Evolutionary conservation across 257 asterid genomes (phyloP).

Genomic region (Fraxinus anomala): DNA sequence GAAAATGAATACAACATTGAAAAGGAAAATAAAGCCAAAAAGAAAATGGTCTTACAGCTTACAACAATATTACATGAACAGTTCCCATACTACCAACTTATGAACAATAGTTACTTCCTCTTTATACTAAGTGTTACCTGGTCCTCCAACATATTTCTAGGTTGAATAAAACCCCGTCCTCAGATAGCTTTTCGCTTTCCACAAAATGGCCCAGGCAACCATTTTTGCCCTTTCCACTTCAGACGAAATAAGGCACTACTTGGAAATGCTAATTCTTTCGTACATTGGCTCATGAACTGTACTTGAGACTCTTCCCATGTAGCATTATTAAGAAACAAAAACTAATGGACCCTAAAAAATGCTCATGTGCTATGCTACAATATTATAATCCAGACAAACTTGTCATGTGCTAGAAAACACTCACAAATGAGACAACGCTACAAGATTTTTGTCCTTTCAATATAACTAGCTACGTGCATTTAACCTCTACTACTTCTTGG

Average conservation of each 20-base stretch:
- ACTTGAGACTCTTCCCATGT: conserved; percentile 3
- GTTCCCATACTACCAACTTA: not conserved
- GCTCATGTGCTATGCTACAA: not conserved
- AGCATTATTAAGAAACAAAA: not conserved
- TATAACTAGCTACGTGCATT: conserved; percentile 5
- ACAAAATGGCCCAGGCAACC: not conserved
- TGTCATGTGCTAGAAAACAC: conserved; percentile 12
- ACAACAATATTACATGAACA: not conserved
- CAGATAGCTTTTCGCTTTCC: not conserved
- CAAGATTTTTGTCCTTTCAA: not conserved
- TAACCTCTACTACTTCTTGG: not conserved
- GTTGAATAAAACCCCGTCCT: not conserved
- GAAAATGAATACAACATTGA: not conserved
- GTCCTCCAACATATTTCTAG: not conserved
- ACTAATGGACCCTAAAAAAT: not conserved
- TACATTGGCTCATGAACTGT: not conserved
- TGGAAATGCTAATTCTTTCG: not conserved
- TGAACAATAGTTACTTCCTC: not conserved
- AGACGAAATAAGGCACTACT: not conserved
- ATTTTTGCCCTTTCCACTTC: not conserved
- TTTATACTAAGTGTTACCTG: not conserved
- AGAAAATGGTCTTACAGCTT: not conserved
- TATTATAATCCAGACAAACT: not conserved
- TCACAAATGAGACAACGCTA: conserved; percentile 1
- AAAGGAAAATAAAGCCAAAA: not conserved